These are phyloP conservation scores for Withania somnifera DNA, from an alignment of 305 asterid species.

Conservation along the genomic window DNA sequence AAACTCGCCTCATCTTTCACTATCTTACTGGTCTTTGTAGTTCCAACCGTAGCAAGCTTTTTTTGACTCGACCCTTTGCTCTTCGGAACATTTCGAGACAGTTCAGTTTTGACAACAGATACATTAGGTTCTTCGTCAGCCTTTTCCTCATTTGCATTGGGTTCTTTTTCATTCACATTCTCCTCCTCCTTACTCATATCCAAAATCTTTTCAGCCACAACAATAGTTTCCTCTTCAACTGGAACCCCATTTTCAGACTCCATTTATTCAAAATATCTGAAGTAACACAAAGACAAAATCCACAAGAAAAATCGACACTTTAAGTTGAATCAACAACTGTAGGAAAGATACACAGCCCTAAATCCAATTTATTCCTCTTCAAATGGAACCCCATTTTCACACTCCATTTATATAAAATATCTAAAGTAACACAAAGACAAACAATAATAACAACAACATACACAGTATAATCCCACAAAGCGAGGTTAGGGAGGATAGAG, in stretches of 20 bases:
- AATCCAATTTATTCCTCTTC: too few relatives aligned
- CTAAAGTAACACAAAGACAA: too few relatives aligned
- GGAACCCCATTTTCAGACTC: constrained; percentile 56
- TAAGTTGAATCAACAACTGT: neutral
- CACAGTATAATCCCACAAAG: too few relatives aligned
- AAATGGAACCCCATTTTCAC: too few relatives aligned
- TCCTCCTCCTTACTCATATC: constrained; percentile 19
- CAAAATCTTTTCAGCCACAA: constrained; percentile 24
- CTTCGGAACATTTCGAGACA: constrained; percentile 19
- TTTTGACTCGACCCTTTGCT: constrained; percentile 14
- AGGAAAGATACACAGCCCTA: neutral
- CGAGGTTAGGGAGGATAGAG: too few relatives aligned
- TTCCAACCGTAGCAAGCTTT: constrained; percentile 10
- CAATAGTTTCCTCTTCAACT: constrained; percentile 43
- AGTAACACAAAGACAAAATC: neutral
- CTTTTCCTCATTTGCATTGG: constrained; percentile 9
- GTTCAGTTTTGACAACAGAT: constrained; percentile 14
- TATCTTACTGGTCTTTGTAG: constrained; percentile 26
- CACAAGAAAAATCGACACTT: neutral
- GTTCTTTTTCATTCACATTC: constrained; percentile 19
- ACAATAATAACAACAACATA: too few relatives aligned
- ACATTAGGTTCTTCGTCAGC: constrained; percentile 22
- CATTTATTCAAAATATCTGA: constrained; percentile 23
- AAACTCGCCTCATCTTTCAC: constrained; percentile 31
- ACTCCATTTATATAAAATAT: too few relatives aligned